Base-by-base conservation (phyloP, 768 basidiomycete species). In the Kwoniella europaea region DNA sequence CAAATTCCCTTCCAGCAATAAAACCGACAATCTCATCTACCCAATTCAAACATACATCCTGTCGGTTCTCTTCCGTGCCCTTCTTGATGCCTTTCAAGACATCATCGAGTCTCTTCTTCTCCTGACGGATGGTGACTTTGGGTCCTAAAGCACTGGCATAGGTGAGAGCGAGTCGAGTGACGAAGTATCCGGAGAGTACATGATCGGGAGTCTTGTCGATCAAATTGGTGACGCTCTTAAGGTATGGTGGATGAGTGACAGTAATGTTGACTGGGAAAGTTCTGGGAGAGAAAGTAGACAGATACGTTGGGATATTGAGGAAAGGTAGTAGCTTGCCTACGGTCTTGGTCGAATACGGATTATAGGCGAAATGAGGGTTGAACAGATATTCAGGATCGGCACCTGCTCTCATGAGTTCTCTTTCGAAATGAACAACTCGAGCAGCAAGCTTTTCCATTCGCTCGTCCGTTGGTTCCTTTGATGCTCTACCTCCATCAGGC, bases 341-440 rank as follows among this genome's bases (percentile, higher is more conserved):
- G 50, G 91, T 90, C 16, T 87, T 86, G 65, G 94, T 85, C 2
- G 88, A 85, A 53, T 88, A 86, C 6, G 93, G 94, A 81, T 98
- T 98, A 84, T 99, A 98, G 0, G 93, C 91, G 56, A 86, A 90
- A 57, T 92, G 86, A 2, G 95, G 95, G 81, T 98, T 91, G 82
- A 90, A 81, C 29, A 85, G 89, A 71, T 72, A 76, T 68, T 79
- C 80, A n/a, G 91, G 86, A 75, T 96, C 94, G 44, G 94, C 87
- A 71, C 90, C 92, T 2, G 91, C 91, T 55, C 89, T 85, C 0
- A 93, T 93, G 27, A 99, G 84, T 76, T 88, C 85, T 58, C 87
- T 86, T 84, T 99, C 97, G 70, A 99, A 91, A 27, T 85, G 82
- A 74, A 97, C 86, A 35, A 97, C 90, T 35, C 88, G 84, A 72